Evolutionary conservation across 148 eudicot genomes (phyloP).

Genomic region (Bassia scoparia): DNA sequence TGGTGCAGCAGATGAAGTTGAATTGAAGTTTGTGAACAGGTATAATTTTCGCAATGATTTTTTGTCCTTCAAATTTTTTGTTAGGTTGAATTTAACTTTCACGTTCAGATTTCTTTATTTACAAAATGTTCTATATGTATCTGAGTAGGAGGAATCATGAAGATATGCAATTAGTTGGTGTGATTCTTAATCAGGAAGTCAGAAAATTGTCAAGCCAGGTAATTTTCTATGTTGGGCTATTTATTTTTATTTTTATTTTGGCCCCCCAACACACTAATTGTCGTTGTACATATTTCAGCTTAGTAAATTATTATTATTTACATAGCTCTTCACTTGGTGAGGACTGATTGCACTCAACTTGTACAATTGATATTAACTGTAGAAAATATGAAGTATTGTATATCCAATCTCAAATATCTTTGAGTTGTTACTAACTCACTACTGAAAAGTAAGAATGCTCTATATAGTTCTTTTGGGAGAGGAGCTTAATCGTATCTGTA

Average conservation of each 20-base stretch:
- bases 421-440: not conserved
- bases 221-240: constrained; percentile 6
- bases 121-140: constrained; percentile 12
- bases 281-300: not conserved
- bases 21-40: constrained; percentile 90
- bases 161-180: constrained; percentile 76
- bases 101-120: constrained; percentile 3
- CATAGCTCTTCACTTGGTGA: not conserved
- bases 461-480: not conserved
- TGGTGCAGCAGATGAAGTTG: constrained; percentile 92
- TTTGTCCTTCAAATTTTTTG: not conserved
- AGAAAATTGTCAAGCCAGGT: constrained; percentile 82
- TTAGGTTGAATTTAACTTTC: not conserved
- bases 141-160: constrained; percentile 81
- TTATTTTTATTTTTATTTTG: not conserved
- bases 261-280: not conserved
- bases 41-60: constrained; percentile 14
- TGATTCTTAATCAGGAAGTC: constrained; percentile 83
- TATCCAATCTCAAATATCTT: not conserved
- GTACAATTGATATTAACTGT: not conserved
- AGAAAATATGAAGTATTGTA: too few species aligned
- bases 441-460: not conserved
- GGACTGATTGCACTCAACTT: not conserved
- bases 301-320: not conserved
- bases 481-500: not conserved